Evolutionary conservation across 768 basidiomycete species (phyloP).

Genomic region (Goffeauzyma gilvescens): DNA sequence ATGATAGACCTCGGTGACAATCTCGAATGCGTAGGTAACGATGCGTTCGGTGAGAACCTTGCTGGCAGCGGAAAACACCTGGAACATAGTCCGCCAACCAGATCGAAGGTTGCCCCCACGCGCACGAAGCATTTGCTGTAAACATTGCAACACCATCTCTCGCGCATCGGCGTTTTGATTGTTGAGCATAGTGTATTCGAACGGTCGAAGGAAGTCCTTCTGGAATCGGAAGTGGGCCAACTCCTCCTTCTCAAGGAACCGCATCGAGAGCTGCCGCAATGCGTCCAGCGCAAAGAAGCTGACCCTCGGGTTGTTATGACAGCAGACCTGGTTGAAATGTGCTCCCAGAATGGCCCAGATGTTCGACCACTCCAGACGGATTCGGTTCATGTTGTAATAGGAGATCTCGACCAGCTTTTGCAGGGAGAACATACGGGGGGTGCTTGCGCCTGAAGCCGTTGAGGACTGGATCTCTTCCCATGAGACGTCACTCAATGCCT

Average conservation of each 20-base stretch:
- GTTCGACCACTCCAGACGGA: conserved; percentile 94
- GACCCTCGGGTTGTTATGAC: conserved; percentile 91
- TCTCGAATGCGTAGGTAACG: conserved; percentile 82
- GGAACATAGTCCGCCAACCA: conserved; percentile 98
- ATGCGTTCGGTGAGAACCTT: conserved; percentile 83
- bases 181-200: conserved; percentile 93
- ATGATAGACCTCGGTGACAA: conserved; percentile 74
- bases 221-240: conserved; percentile 96
- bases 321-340: conserved; percentile 98
- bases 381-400: conserved; percentile 97
- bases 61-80: conserved; percentile 89
- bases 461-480: conserved; percentile 99
- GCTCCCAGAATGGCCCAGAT: conserved; percentile 95
- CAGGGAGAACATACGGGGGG: conserved; percentile 82
- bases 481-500: conserved; percentile 84
- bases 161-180: conserved; percentile 88
- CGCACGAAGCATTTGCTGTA: conserved; percentile 97
- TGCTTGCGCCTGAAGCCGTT: too few species aligned
- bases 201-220: conserved; percentile 94
- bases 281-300: conserved; percentile 94
- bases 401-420: conserved; percentile 98
- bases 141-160: conserved; percentile 92
- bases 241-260: conserved; percentile 97
- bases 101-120: conserved; percentile 86
- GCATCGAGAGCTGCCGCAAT: conserved; percentile 87